Evolutionary conservation across 2,329 filamentous ascomycete genomes (phyloP), one percentile per base, ranked within the genome.

Genomic region (Endocalyx cinctus): DNA sequence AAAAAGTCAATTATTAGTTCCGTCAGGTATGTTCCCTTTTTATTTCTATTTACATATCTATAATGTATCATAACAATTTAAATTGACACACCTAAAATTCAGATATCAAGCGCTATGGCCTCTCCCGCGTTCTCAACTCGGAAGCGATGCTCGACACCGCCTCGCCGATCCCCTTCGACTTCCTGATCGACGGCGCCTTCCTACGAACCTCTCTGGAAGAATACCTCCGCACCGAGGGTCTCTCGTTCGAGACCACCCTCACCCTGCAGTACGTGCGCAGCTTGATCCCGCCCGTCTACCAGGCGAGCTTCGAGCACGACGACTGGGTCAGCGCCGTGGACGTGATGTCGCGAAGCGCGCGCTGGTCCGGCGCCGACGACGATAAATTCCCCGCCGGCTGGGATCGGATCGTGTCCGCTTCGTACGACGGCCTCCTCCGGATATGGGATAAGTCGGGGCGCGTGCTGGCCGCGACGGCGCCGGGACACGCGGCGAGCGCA

Each of bases 311-410:
- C 58, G 83, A 96, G 66, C 90, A 98, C 59, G 89, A 98, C 54
- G 92, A 97, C 60, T 98, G 92, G 92, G 85, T 98, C 30, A 87
- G 86, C 57, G 77, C 78, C 17, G 79, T 97, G 17, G 88, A 96
- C 58, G 76, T 94, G 5, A 68, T 94, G 16, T 89, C 87, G 0
- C 60, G 63, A 11, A 78, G 72, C 10, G 84, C 84, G 2, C 63
- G 67, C 6, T 76, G 79, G 3, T 79, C 72, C 14, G 56, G 59
- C 34, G 82, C 76, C 74, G 67, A 69, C 8, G 68, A 64, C 30
- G 66, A 65, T 30, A 57, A 59, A 29, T 63, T 72, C 50, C 59
- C 62, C 17, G 62, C 63, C 23, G 75, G 78, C 15, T 77, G 82
- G 45, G 79, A 85, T 50, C 70, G 85, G 42, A 82, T 97, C 39